Evolutionary conservation across 345 rosid species (phyloP).

Genomic region (Dovyalis caffra): DNA sequence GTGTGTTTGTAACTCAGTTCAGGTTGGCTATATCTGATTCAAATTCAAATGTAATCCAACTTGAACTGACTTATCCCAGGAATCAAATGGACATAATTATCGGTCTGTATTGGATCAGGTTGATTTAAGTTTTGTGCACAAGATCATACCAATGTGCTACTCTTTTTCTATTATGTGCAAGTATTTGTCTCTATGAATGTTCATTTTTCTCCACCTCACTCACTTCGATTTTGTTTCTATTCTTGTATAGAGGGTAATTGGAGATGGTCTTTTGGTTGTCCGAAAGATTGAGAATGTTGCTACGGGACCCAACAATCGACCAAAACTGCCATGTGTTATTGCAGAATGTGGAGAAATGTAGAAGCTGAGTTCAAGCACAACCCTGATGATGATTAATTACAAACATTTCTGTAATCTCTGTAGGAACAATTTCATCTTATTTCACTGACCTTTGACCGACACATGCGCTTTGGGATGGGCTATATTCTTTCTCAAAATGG

Average conservation of each 20-base stretch:
- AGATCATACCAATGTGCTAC: no score
- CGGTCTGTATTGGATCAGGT: no score
- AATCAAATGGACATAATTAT: background rate
- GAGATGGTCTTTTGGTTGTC: slow-evolving; percentile 80
- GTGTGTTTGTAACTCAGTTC: background rate
- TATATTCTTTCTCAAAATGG: background rate
- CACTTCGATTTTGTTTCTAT: background rate
- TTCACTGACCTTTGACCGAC: background rate
- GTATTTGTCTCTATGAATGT: no score
- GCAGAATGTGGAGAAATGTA: slow-evolving; percentile 98
- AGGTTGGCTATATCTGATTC: background rate
- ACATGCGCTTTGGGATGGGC: background rate
- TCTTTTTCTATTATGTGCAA: no score
- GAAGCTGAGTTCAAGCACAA: background rate
- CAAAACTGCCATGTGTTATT: slow-evolving; percentile 71
- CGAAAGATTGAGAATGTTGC: slow-evolving; percentile 97
- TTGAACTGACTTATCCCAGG: background rate
- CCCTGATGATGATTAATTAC: background rate
- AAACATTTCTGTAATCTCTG: background rate
- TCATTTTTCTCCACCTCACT: background rate
- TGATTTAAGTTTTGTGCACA: no score
- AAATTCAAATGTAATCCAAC: background rate
- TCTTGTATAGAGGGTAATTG: slow-evolving; percentile 69
- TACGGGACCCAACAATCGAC: slow-evolving; percentile 84
- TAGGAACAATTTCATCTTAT: background rate